phyloP scores from a whole-genome alignment of 257 asterid species.

The Marsdenia floribunda region DNA sequence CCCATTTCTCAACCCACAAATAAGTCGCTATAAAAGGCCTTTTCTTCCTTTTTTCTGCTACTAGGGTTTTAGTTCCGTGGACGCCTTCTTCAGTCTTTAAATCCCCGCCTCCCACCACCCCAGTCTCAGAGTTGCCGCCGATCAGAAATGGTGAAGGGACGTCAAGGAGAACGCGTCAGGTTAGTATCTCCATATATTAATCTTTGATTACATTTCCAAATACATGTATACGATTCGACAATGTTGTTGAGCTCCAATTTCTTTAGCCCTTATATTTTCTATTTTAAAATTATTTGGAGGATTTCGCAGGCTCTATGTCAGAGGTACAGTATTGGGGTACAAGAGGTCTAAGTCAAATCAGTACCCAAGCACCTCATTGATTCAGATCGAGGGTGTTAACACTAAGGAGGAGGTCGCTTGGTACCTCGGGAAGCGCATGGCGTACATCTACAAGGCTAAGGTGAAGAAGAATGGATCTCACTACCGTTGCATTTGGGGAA shows the following conservation, averaged over 20 bases:
- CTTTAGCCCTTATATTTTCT: neutral
- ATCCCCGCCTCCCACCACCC: neutral
- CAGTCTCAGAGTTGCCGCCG: neutral
- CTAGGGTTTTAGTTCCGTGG: constrained; percentile 27
- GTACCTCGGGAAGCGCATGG: constrained; percentile 82
- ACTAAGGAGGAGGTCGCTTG: constrained; percentile 84
- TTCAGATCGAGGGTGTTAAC: constrained; percentile 90
- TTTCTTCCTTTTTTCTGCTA: neutral
- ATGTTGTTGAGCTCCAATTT: neutral
- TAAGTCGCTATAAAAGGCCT: neutral
- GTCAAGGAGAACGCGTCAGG: constrained; percentile 74
- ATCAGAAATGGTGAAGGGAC: constrained; percentile 56
- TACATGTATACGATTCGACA: neutral
- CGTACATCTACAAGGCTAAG: constrained; percentile 89
- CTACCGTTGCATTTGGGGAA: constrained; percentile 94
- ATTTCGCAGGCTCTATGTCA: constrained; percentile 34
- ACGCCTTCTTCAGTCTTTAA: neutral
- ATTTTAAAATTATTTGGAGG: neutral
- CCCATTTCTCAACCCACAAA: neutral
- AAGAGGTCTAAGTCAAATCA: constrained; percentile 92
- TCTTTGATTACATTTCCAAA: neutral
- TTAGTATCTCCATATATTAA: constrained; percentile 5
- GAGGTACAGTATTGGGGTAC: constrained; percentile 65
- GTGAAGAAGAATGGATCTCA: constrained; percentile 76
- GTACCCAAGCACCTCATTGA: constrained; percentile 85